Conservation (phyloP, 331 rosid species). For the Ulmus americana region DNA sequence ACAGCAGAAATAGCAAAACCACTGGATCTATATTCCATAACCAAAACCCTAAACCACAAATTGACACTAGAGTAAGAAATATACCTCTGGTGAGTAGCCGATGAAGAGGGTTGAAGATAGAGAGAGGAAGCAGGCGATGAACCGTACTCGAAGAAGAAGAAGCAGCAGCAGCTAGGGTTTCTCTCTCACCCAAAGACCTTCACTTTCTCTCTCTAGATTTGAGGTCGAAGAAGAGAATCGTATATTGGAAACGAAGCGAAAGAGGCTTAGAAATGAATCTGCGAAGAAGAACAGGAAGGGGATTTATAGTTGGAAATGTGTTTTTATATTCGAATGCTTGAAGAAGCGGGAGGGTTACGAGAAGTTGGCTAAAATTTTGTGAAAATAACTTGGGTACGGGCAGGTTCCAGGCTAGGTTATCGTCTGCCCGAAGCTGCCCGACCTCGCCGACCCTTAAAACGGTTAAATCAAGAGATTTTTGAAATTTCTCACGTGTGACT, state of each 20-base stretch:
- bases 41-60: neutral
- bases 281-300: neutral
- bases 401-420: too few species aligned
- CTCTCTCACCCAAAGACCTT: neutral
- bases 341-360: constrained; percentile 32
- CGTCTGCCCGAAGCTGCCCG: too few species aligned
- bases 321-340: constrained; percentile 27
- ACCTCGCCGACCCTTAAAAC: too few species aligned
- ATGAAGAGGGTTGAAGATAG: neutral
- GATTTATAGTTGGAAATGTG: neutral
- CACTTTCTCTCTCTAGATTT: constrained; percentile 4
- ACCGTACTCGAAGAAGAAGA: constrained; percentile 9
- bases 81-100: constrained; percentile 19
- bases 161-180: constrained; percentile 9
- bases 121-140: neutral
- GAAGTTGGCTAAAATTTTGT: neutral
- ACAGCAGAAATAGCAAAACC: neutral
- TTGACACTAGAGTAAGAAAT: neutral
- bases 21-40: constrained; percentile 10
- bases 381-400: too few species aligned
- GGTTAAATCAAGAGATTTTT: too few species aligned
- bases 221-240: neutral
- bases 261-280: neutral
- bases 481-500: too few species aligned
- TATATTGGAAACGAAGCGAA: neutral